Evolutionary conservation across 306 rosid species (phyloP), one percentile per base, ranked within the genome.

Genomic region (Vicia villosa): DNA sequence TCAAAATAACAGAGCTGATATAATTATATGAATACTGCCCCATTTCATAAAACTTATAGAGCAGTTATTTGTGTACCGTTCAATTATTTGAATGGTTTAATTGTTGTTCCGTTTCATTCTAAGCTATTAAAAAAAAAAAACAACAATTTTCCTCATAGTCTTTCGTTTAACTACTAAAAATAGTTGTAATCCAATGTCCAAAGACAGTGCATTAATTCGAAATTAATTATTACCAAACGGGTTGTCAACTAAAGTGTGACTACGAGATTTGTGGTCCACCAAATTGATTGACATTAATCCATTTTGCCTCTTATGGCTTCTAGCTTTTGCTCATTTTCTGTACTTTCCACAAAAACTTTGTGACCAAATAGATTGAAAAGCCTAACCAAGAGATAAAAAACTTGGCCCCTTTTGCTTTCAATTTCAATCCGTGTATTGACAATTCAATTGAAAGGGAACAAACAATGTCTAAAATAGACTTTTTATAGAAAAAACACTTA

Each of bases 231-330:
- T 45, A 34, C 24, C 47, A 38, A 64, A 47, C 3, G 52, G 42
- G 54, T 46, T 69, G 69, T 68, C 78, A 47, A 74, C 77, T 74
- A 70, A 42, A 51, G 32, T 22, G 76, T 56, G 77, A 46, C 63
- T 1, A 69, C 45, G 22, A 52, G 71, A 75, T 72, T 81, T 78
- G 77, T 79, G 86, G 88, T 79, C 91, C 85, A 74, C 78, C 74
- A 45, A 21, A 59, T 69, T 74, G 63, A 65, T 81, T 74, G 80
- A 77, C 80, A 75, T 77, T 64, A 76, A 81, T 86, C 83, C 79
- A 64, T 43, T 67, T 64, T 77, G 88, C 79, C 67, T 41, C 74
- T 17, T 13, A 6, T 38, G 75, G 61, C 61, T 77, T 72, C 73
- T 79, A 20, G 68, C 78, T 17, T 60, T 80, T 67, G 71, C 57